Evolutionary conservation across 805 yeast species (phyloP), one percentile per base, ranked within the genome.

Genomic region (Zygoascus bituminiphila): DNA sequence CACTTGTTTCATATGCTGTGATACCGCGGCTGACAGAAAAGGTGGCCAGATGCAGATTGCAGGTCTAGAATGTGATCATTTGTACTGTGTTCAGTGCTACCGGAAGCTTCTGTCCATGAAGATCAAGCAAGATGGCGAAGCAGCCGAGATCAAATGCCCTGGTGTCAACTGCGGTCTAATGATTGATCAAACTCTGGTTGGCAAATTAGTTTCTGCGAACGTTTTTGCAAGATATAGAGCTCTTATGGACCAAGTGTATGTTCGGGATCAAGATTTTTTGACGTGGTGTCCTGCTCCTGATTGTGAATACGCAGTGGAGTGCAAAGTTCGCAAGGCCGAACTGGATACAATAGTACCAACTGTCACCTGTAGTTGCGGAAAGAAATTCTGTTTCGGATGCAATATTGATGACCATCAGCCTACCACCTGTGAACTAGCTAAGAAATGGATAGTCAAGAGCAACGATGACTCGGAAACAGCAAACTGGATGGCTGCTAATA

Each of bases 241-340:
- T 5, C 52, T 57, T 19, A 56, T 57, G 19, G 47, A 53, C 7
- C 75, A 69, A 49, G 62, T 70, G 23, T 81, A 73, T 57, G 75
- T 82, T n/a, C 75, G 75, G 14, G 70, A 74, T 42, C 73, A 76
- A 50, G 62, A 68, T 41, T 72, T 46, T 59, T 71, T 73, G 57
- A 77, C 75, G 54, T 82, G 88, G 84, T 89, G 98, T 63, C 96
- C 96, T 0, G 82, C 84, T 1, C 82, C 89, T 0, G 95, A 84
- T 60, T 85, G 96, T 62, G 70, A 73, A 39, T 67, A 74, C 41
- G 72, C 86, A 21, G 73, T 87, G 29, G 74, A 73, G 51, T 60
- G 73, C 33, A 54, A 56, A 12, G 67, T 56, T 47, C 56, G 50
- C 53, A 58, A 35, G 36, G 39, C 45, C 17, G 62, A 53, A 36